Evolutionary conservation across 371 early-diverging fungal species (phyloP).

Genomic region (Rhizopus sp.): DNA sequence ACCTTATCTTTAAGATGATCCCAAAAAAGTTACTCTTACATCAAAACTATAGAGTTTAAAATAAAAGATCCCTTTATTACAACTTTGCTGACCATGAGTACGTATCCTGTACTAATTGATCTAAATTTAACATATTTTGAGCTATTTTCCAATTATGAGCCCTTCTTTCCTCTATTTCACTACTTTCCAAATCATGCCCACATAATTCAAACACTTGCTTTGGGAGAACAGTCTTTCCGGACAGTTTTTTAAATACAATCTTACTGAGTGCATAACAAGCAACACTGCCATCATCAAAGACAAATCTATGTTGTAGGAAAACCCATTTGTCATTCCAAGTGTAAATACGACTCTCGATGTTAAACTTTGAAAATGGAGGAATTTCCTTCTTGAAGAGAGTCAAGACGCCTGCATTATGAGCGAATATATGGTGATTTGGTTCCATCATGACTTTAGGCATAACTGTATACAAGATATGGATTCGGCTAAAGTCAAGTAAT

Average conservation of each 20-base stretch:
- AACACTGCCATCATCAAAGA: conserved; percentile 13
- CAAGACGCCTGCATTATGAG: conserved; percentile 40
- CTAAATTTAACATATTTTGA: conserved; percentile 22
- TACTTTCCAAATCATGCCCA: conserved; percentile 35
- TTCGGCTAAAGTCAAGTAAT: conserved; percentile 56
- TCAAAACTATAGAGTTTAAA: too few relatives aligned
- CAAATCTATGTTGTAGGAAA: conserved; percentile 43
- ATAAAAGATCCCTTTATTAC: background rate
- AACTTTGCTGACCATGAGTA: conserved; percentile 19
- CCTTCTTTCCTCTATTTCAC: conserved; percentile 28
- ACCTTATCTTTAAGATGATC: too few relatives aligned
- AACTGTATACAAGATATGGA: conserved; percentile 44
- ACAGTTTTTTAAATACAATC: conserved; percentile 44
- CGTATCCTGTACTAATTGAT: conserved; percentile 25
- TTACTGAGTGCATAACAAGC: conserved; percentile 41
- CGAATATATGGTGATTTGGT: conserved; percentile 33
- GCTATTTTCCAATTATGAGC: conserved; percentile 25
- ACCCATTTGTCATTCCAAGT: conserved; percentile 65
- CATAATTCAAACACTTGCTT: conserved; percentile 31
- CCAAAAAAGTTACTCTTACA: too few relatives aligned
- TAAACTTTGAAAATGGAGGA: conserved; percentile 51
- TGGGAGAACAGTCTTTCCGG: conserved; percentile 46
- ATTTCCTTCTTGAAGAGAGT: conserved; percentile 60
- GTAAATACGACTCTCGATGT: conserved; percentile 54
- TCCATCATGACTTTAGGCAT: conserved; percentile 48